phyloP scores from a whole-genome alignment of 2,329 filamentous ascomycete genomes.

The Colletotrichum nymphaeae region DNA sequence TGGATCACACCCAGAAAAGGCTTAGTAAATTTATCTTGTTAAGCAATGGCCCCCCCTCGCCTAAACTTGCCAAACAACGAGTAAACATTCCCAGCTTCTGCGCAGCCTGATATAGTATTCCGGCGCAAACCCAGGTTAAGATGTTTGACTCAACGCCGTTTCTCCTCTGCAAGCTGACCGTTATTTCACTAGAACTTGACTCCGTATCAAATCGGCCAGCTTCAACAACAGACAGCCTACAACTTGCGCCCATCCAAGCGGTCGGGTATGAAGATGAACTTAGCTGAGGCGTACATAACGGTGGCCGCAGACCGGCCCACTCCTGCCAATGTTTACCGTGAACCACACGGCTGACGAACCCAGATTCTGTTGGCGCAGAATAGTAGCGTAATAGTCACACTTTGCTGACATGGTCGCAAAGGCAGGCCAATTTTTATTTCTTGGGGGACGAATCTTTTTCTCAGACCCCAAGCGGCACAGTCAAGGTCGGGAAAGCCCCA shows the following conservation, averaged over 20 bases:
- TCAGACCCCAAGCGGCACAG: slow-evolving; percentile 1
- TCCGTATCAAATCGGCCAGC: no score
- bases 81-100: background rate
- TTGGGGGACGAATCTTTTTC: background rate
- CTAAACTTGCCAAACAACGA: background rate
- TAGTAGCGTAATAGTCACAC: slow-evolving; percentile 12
- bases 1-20: background rate
- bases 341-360: background rate
- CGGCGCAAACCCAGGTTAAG: background rate
- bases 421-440: background rate
- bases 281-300: background rate
- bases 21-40: background rate
- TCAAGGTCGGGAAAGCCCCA: background rate
- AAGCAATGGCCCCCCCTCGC: background rate
- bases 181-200: background rate
- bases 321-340: background rate
- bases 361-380: background rate
- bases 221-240: background rate
- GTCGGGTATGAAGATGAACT: background rate
- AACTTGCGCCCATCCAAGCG: background rate
- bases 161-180: background rate
- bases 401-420: background rate
- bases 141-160: background rate
- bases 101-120: background rate
- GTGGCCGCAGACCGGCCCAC: background rate